Base-by-base conservation (phyloP, 1,284 basidiomycete species). In the Moniliophthora roreri region DNA sequence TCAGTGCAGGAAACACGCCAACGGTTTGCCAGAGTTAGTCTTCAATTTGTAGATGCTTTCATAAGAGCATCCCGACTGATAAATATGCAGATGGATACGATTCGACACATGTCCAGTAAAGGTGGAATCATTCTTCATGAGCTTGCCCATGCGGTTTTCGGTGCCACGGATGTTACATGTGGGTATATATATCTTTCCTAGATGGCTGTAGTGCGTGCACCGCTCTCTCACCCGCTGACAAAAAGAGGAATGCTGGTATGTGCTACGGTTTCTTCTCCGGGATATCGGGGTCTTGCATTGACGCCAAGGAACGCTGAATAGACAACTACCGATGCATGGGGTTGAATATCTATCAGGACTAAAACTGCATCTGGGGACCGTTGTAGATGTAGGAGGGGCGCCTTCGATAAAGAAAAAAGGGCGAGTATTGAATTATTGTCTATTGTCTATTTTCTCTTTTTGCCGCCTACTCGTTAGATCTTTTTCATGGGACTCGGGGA, bases 51-150 rank as follows among this genome's bases (percentile, higher is more conserved):
- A 16, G 24, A 41, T 7, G 5, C 21, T 40, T 21, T 4, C 38
- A 1, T 5, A 1, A 18, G 8, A 23, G 34, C n/a, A 18, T 10
- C 23, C 28, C 15, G n/a, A 10, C n/a, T 26, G 24, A 16, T 23
- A 4, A 13, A 10, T 21, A 18, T 20, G 7, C 44, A 4, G 21
- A 41, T 15, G 49, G 46, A 11, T 57, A 50, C 28, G 56, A 57
- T 28, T 24, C 37, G 13, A 51, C 55, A n/a, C 6, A 51, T 48
- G 35, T 56, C 55, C 1, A 57, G 58, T 48, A 21, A 42, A 11
- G 58, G 58, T 20, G 58, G 58, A 18, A 54, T 59, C 20, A 41
- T 59, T 3, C 50, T 59, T 32, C 58, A 59, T 44, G 58, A 59
- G 56, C 55, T 59, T 32, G 53, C 58, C 5, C 58, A 59, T 32